Percentiles rank a stretch among this genome's conserved stretches.
phyloP scores from a whole-genome alignment of 495 filamentous ascomycete genomes.

The Aspergillus homomorphus region DNA sequence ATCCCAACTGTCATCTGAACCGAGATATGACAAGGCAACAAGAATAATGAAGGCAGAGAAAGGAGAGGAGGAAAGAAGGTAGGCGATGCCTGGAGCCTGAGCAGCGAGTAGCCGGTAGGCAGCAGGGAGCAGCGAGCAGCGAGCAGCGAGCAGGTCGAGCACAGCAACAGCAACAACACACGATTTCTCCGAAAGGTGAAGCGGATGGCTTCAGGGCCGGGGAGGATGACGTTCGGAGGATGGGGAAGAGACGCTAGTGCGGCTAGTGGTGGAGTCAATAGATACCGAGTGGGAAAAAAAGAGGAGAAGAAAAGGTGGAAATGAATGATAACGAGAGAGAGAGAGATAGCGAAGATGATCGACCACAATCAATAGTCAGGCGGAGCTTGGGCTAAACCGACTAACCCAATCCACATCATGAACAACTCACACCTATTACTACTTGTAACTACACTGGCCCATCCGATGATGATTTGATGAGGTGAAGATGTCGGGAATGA shows the following conservation, averaged over 20 bases:
- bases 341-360: conserved; percentile 21
- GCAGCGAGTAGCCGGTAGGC: conserved; percentile 8
- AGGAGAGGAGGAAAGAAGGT: background rate
- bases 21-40: conserved; percentile 22
- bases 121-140: conserved; percentile 1
- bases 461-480: background rate
- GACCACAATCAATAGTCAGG: conserved; percentile 34
- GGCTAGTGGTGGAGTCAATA: conserved; percentile 11
- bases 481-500: background rate
- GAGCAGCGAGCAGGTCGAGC: background rate
- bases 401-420: conserved; percentile 20
- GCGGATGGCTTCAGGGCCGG: conserved; percentile 15
- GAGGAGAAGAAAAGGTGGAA: background rate
- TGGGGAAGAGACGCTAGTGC: background rate
- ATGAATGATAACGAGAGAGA: background rate
- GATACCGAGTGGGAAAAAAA: background rate
- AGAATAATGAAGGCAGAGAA: conserved; percentile 3
- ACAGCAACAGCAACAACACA: background rate
- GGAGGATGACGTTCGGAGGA: conserved; percentile 24
- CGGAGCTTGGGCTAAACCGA: conserved; percentile 16
- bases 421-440: conserved; percentile 28
- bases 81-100: background rate
- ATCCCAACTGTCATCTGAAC: conserved; percentile 28
- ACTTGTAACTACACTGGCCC: too few species aligned
- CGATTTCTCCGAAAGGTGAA: background rate